Evolutionary conservation across 2,329 filamentous ascomycete species (phyloP).

Genomic region (Exophiala aquamarina): DNA sequence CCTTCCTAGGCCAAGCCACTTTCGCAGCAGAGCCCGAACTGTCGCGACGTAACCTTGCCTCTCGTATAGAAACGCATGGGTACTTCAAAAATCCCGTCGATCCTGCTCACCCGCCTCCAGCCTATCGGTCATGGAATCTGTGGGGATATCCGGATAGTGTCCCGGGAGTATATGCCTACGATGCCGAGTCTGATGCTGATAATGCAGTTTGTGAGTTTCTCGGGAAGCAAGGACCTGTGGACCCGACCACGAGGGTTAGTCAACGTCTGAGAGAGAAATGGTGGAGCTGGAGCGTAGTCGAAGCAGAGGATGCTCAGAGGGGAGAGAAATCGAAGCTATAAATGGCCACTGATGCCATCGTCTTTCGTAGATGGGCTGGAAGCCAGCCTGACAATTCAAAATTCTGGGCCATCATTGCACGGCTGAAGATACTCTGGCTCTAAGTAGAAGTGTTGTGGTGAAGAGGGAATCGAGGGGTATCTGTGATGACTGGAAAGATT

Average conservation of each 20-base stretch:
- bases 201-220: constrained; percentile 19
- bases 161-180: constrained; percentile 17
- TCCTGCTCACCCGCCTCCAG: neutral
- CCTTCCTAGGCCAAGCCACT: neutral
- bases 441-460: no score
- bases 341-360: no score
- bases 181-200: constrained; percentile 20
- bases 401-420: no score
- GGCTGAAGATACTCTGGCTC: no score
- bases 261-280: constrained; percentile 11
- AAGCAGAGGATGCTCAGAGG: neutral
- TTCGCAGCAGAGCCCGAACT: neutral
- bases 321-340: neutral
- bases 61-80: neutral
- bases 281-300: constrained; percentile 3
- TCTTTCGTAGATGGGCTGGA: no score
- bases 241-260: constrained; percentile 9
- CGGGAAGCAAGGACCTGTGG: constrained; percentile 10
- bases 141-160: constrained; percentile 2
- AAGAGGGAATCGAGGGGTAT: no score
- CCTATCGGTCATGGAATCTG: neutral
- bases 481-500: no score
- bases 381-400: no score
- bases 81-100: neutral
- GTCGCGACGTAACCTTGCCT: neutral